Evolutionary conservation across 345 rosid species (phyloP), one percentile per base, ranked within the genome.

Genomic region (Passiflora organensis): DNA sequence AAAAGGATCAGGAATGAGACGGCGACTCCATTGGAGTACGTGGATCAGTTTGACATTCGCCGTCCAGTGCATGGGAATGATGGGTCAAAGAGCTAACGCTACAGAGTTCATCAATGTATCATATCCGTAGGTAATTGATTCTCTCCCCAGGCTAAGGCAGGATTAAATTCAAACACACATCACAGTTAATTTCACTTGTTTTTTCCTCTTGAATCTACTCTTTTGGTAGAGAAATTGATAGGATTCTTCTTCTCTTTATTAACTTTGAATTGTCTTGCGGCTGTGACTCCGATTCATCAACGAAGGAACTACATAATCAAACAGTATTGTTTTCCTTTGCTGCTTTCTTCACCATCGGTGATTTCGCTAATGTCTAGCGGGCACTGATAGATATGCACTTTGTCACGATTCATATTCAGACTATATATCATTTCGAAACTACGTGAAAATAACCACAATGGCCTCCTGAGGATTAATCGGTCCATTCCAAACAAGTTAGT

Each of bases 1-100:
- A 89, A 77, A 75, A 88, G 89, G 80, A 84, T 80, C 48, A 77
- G 87, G 67, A 89, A 91, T 15, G 96, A 91, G 78, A 84, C 96
- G 10, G 71, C 51, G 0, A 65, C 74, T 53, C 96, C 95, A 1
- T 63, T 86, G 81, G 77, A 77, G 62, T 78, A 63, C 46, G 91
- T 91, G 11, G 76, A 91, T 66, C 66, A 78, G 73, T 85, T 91
- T 64, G 93, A 91, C 60, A 81, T 85, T 60, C 89, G 96, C 1
- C 88, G 61, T 50, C 28, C 85, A 2, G 42, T 52, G 13, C 62
- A 46, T 25, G 69, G 51, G 49, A 70, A 70, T 60, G 64, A 32
- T 36, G 72, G 62, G 69, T 50, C 70, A 1, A 34, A 22, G 55
- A 76, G 80, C 72, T 78, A 77, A 79, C 39, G 49, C 41, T 38